A percentile compares a stretch with the other conserved stretches of the same genome.
Conservation (phyloP, 2,329 filamentous ascomycete species). For the Colletotrichum gigasporum region DNA sequence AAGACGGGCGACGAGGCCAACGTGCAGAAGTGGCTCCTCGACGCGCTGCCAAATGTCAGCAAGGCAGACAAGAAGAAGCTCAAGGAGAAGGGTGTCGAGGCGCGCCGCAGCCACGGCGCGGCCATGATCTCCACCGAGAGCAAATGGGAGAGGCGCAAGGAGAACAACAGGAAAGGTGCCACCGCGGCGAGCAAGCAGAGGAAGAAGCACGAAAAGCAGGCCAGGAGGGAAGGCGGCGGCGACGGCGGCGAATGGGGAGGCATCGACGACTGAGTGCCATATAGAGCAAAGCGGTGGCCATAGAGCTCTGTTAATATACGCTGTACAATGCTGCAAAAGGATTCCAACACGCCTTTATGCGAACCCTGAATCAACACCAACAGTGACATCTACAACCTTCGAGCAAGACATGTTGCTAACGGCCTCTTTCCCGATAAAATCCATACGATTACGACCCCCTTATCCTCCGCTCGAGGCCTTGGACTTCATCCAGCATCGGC, state of each 20-base stretch:
- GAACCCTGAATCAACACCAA: too few species aligned
- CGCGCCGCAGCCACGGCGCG: constrained; percentile 59
- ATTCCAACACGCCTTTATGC: too few species aligned
- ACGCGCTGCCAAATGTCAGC: constrained; percentile 82
- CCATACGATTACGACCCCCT: too few species aligned
- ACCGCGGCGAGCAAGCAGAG: constrained; percentile 69
- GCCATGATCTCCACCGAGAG: constrained; percentile 85
- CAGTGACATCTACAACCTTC: too few species aligned
- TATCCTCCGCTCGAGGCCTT: too few species aligned
- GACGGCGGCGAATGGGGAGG: constrained; percentile 57
- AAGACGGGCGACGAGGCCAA: constrained; percentile 62
- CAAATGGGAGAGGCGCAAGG: constrained; percentile 75
- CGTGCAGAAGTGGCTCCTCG: constrained; percentile 86
- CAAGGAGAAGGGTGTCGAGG: constrained; percentile 84
- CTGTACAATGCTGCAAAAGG: too few species aligned
- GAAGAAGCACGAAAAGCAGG: constrained; percentile 47
- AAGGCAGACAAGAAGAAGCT: constrained; percentile 87
- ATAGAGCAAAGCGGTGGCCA: background rate
- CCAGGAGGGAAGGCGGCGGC: constrained; percentile 35
- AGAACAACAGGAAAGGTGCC: constrained; percentile 72
- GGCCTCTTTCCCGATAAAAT: too few species aligned
- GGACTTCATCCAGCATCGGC: too few species aligned
- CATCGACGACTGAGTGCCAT: constrained; percentile 51
- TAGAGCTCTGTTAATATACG: too few species aligned
- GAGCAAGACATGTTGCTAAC: too few species aligned